Evolutionary conservation across 2,329 filamentous ascomycete species (phyloP).

Genomic region (Fusarium sp.): DNA sequence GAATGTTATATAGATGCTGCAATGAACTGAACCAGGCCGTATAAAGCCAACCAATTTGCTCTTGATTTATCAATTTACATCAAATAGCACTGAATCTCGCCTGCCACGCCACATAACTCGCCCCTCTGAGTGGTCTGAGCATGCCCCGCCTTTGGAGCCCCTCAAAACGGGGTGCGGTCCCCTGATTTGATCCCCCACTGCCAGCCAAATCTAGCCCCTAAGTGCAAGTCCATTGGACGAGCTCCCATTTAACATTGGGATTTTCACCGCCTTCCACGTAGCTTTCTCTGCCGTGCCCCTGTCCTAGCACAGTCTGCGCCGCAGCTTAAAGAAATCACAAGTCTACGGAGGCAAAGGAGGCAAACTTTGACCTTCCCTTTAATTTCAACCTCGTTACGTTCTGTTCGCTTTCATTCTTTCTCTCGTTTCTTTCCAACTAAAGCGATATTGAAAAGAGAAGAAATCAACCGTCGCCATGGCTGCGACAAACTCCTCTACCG

Average conservation of each 20-base stretch:
- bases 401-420: constrained; percentile 1
- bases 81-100: background rate
- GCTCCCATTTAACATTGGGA: constrained; percentile 27
- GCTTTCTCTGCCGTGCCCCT: constrained; percentile 27
- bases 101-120: constrained; percentile 40
- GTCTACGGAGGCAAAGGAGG: constrained; percentile 20
- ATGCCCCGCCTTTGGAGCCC: constrained; percentile 44
- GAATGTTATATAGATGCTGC: background rate
- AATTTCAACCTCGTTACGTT: constrained; percentile 10
- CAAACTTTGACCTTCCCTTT: constrained; percentile 40
- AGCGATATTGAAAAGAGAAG: background rate
- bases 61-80: background rate
- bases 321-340: constrained; percentile 15
- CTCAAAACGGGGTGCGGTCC: constrained; percentile 38
- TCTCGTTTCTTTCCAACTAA: background rate
- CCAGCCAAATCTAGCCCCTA: constrained; percentile 38
- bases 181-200: constrained; percentile 29
- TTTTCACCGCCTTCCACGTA: constrained; percentile 50
- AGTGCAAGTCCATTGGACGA: constrained; percentile 17
- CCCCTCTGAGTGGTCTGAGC: constrained; percentile 33
- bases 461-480: constrained; percentile 37
- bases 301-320: constrained; percentile 19
- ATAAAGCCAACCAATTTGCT: background rate
- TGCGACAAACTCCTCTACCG: constrained; percentile 52
- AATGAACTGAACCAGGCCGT: background rate